A percentile compares a stretch with the other conserved stretches of the same genome.
Conservation (phyloP, 495 filamentous ascomycete species). For the Xylaria bambusicola region DNA sequence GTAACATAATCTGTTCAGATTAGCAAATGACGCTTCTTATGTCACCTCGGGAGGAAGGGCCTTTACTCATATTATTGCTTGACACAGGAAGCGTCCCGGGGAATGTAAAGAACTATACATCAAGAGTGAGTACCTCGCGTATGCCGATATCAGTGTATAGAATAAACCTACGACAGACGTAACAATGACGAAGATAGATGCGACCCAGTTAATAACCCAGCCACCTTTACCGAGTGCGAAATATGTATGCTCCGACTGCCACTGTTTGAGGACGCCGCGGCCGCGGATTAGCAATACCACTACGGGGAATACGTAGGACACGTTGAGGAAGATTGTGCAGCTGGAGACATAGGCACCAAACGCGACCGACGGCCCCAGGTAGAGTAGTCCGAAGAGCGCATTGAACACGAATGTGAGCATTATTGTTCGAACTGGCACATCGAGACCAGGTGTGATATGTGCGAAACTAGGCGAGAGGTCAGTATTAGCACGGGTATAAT, state of each 20-base stretch:
- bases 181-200: constrained; percentile 32
- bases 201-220: constrained; percentile 28
- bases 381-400: constrained; percentile 36
- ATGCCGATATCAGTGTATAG: background rate
- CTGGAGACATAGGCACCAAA: constrained; percentile 38
- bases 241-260: constrained; percentile 23
- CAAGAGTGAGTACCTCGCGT: background rate
- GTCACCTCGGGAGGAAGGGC: background rate
- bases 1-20: constrained; percentile 33
- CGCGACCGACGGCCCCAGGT: constrained; percentile 36
- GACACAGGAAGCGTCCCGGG: constrained; percentile 32
- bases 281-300: constrained; percentile 34
- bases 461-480: constrained; percentile 25
- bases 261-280: constrained; percentile 23
- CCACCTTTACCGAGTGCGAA: constrained; percentile 31
- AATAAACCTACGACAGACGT: constrained; percentile 29
- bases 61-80: constrained; percentile 34
- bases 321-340: constrained; percentile 38
- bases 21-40: background rate
- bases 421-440: constrained; percentile 38
- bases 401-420: constrained; percentile 37
- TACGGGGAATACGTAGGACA: constrained; percentile 37
- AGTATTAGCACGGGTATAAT: background rate
- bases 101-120: constrained; percentile 38
- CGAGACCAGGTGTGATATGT: constrained; percentile 28